Base-by-base conservation (phyloP, 2,329 filamentous ascomycete species). In the Huntiella moniliformis region DNA sequence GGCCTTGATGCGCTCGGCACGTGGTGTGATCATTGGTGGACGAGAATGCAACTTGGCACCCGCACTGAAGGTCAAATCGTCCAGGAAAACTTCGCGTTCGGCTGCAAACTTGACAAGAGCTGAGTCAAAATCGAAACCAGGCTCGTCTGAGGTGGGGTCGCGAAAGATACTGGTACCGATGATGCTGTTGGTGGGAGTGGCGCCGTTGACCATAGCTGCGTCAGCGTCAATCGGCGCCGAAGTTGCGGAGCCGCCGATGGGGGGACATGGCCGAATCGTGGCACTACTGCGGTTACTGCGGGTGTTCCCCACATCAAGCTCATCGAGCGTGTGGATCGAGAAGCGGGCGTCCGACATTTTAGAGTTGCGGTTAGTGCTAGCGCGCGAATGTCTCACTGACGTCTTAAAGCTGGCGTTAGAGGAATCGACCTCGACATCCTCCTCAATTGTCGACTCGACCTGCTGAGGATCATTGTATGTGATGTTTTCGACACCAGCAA, bases 21-120 rank as follows among this genome's bases (percentile, higher is more conserved):
- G 77, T 31, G 85, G 77, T 54, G 84, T 79, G 28, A 86, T 74
- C 67, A 83, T 84, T 7, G 76, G 75, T 17, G 79, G 75, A 48
- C 78, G 67, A 48, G 73, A 65, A 53, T 82, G 74, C 17, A 82
- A 70, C 52, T 84, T 82, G 36, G 82, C 82, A 38, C 87, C 86
- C 16, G 87, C 85, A 53, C 74, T 84, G 59, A 96, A 86, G 53
- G 79, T 85, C 45, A 96, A 71, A 59, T 98, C 91, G 52, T 93
- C 84, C 44, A 96, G 67, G 56, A 98, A 98, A 50, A 79, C 81
- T 56, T 98, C 91, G 52, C 91, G 73, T 65, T 96, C 88, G n/a
- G 79, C 81, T 39, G 91, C 86, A 60, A 98, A 98, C 63, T 95
- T 96, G 56, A 86, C 67, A 53, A 98, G 69, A 18, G 91, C 88